Conservation (phyloP, 345 rosid genomes). For the Boechera retrofracta region DNA sequence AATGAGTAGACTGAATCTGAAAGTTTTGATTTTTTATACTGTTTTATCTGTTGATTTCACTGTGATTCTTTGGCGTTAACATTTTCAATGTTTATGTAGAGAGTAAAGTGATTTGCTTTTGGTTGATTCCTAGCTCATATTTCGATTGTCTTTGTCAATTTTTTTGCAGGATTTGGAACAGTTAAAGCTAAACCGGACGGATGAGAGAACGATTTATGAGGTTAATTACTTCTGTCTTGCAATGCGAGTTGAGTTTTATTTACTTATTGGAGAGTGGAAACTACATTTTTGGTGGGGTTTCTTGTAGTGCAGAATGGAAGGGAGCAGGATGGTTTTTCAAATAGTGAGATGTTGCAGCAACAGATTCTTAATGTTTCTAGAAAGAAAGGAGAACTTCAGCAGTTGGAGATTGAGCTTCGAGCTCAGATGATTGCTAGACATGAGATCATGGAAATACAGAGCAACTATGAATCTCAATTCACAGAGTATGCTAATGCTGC, state of each 20-base stretch:
- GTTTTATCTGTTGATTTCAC: not conserved
- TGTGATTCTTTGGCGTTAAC: too few relatives aligned
- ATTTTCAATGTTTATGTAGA: not conserved
- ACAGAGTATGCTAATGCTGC: constrained; percentile 68
- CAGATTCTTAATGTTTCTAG: constrained; percentile 58
- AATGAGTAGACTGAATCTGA: constrained; percentile 14
- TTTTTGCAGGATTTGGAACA: constrained; percentile 59
- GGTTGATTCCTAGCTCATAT: not conserved
- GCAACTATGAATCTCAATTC: constrained; percentile 61
- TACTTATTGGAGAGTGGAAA: not conserved
- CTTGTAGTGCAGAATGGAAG: constrained; percentile 77
- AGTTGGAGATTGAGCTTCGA: constrained; percentile 75
- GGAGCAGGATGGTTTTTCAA: constrained; percentile 61
- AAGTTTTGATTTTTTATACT: not conserved
- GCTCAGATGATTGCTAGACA: constrained; percentile 73
- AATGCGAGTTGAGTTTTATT: not conserved
- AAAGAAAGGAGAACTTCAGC: constrained; percentile 76
- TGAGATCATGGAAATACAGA: constrained; percentile 67
- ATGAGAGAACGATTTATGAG: constrained; percentile 81
- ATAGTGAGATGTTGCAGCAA: constrained; percentile 67
- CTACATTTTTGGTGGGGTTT: constrained; percentile 24
- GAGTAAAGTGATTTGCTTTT: not conserved
- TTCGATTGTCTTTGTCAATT: not conserved
- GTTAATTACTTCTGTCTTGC: constrained; percentile 44
- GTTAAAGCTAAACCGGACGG: constrained; percentile 60